Evolutionary conservation across 768 basidiomycete species (phyloP).

Genomic region (Lyophyllum shimeji): DNA sequence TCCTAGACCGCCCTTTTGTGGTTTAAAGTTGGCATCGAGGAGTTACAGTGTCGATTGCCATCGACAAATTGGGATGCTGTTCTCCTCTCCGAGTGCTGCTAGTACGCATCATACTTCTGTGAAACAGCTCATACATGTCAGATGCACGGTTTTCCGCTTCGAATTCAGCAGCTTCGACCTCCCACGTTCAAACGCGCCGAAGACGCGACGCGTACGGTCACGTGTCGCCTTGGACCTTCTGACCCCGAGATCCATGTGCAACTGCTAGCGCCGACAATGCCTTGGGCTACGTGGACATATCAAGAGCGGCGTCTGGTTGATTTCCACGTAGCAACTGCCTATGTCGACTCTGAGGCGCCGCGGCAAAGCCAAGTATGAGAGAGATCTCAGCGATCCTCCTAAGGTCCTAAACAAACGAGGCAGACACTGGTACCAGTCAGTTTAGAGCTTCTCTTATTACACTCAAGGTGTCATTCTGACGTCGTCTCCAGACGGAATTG

Average conservation of each 20-base stretch:
- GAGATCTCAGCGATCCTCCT: slow-evolving; percentile 10
- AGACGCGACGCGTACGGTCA: not conserved
- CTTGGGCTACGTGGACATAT: not conserved
- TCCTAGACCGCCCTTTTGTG: too few relatives aligned
- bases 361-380: slow-evolving; percentile 11
- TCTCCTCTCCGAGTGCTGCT: too few relatives aligned
- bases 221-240: not conserved
- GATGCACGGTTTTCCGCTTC: not conserved
- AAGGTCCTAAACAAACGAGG: slow-evolving; percentile 4
- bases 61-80: too few relatives aligned
- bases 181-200: too few relatives aligned
- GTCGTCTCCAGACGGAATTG: not conserved
- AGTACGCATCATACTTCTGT: too few relatives aligned
- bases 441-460: not conserved
- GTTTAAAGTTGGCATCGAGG: too few relatives aligned
- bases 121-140: too few relatives aligned
- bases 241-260: not conserved
- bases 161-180: too few relatives aligned
- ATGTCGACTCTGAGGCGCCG: slow-evolving; percentile 13
- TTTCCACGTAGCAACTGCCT: not conserved
- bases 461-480: not conserved
- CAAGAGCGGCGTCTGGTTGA: not conserved
- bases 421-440: not conserved
- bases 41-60: too few relatives aligned
- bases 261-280: not conserved